Evolutionary conservation across 495 filamentous ascomycete genomes (phyloP).

Genomic region (Penicillium crystallinum): DNA sequence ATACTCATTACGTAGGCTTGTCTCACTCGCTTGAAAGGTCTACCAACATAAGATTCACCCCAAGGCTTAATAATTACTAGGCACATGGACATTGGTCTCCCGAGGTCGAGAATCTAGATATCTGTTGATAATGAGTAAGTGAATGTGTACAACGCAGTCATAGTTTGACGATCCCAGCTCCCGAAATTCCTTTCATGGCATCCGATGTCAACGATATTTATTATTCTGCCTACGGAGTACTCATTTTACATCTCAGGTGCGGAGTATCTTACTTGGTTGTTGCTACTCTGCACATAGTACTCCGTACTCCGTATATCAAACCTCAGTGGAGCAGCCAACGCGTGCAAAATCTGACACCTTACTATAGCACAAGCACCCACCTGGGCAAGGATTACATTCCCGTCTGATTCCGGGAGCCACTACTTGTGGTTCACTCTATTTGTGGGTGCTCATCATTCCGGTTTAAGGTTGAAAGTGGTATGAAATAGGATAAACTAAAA

Average conservation of each 20-base stretch:
- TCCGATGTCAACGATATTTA: background rate
- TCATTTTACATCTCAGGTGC: no score
- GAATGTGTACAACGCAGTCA: background rate
- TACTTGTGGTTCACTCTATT: background rate
- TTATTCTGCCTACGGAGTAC: background rate
- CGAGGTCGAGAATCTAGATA: background rate
- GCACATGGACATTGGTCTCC: background rate
- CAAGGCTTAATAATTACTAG: background rate
- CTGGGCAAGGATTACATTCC: slow-evolving; percentile 18
- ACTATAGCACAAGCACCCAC: background rate
- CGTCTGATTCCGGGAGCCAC: slow-evolving; percentile 23
- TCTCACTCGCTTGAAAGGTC: background rate
- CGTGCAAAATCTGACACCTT: slow-evolving; percentile 4
- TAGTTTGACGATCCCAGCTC: background rate
- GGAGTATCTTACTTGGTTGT: background rate
- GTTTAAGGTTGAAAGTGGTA: background rate
- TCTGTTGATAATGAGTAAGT: background rate
- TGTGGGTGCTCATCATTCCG: background rate
- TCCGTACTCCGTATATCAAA: background rate
- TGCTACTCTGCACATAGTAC: background rate
- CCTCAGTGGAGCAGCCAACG: slow-evolving; percentile 19
- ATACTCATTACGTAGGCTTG: background rate
- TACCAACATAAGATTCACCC: no score
- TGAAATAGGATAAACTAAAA: background rate
- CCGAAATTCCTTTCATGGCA: background rate